Conservation (phyloP, 202 grass and related monocot genomes). For the Musa balbisiana region DNA sequence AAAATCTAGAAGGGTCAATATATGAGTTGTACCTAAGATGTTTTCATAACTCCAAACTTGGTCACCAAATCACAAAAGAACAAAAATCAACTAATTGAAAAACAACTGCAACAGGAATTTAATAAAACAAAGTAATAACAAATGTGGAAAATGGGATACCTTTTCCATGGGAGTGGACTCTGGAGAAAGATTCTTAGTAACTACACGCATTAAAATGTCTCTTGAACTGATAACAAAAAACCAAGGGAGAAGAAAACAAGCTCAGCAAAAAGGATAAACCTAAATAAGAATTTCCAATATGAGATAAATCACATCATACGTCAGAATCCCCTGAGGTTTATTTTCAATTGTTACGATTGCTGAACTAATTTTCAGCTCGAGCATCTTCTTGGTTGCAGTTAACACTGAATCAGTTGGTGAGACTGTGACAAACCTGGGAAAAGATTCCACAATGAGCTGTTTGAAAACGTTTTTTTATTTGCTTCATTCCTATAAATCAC, state of each 20-base stretch:
- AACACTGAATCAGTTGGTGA: slow-evolving; percentile 78
- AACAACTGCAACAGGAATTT: not conserved
- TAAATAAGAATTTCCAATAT: not conserved
- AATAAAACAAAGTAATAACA: not conserved
- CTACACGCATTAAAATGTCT: slow-evolving; percentile 94
- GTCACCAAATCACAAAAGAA: no score
- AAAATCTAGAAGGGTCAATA: no score
- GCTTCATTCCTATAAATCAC: not conserved
- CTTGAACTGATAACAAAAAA: slow-evolving; percentile 44
- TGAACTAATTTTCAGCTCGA: slow-evolving; percentile 75
- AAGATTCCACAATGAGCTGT: slow-evolving; percentile 21
- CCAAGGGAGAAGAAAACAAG: not conserved
- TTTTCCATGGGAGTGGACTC: slow-evolving; percentile 85
- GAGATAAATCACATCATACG: slow-evolving; percentile 41
- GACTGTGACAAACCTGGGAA: slow-evolving; percentile 65
- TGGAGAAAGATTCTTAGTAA: slow-evolving; percentile 69
- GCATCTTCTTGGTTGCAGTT: slow-evolving; percentile 84
- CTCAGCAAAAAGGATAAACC: slow-evolving; percentile 11
- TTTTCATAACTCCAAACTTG: no score
- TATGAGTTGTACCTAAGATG: no score
- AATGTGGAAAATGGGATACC: slow-evolving; percentile 23
- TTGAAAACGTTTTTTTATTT: slow-evolving; percentile 21
- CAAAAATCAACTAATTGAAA: not conserved
- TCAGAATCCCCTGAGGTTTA: slow-evolving; percentile 87
- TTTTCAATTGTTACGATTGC: slow-evolving; percentile 74